Base-by-base conservation (phyloP, 805 yeast species). In the Hanseniaspora guilliermondii region DNA sequence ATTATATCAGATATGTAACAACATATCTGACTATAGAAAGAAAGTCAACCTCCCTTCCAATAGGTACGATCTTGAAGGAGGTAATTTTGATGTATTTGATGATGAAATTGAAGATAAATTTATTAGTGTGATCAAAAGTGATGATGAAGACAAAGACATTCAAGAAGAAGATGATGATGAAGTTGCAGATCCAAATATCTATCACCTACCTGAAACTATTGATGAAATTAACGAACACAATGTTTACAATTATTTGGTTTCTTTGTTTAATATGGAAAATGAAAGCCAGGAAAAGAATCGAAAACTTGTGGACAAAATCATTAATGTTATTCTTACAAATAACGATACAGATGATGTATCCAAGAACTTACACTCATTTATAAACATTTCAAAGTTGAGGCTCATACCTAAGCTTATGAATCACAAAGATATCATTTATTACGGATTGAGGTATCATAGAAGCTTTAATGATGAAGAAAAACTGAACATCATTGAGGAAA, bases 41-140 rank as follows among this genome's bases (percentile, higher is more conserved):
- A 38, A 35, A 12, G 25, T n/a, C 9, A 35, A 9, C n/a, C 17
- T 22, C 22, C 11, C n/a, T 16, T 47, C 25, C 2, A 14, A 32
- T 32, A 30, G 32, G 12, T n/a, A 37, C 14, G 33, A 52, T 21
- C 16, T 4, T 2, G 38, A 19, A n/a, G 21, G n/a, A 7, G 45
- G 39, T 19, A 41, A 52, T 52, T 37, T 27, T 36, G 55, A 37
- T 9, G 19, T 22, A 8, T 33, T 32, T 16, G 47, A 49, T 21
- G 33, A 22, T 11, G 37, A 33, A 32, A 19, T 38, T 19, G 25
- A 47, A 30, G 48, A 53, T 17, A 33, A 25, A 3, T 62, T 82
- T 0, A 60, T 86, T 39, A 83, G 77, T 58, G 66, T 75, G 1
- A 60, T 84, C 56, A 80, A 77, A 60, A 69, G 66, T 1, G 55